A percentile compares a stretch with the other conserved stretches of the same genome.
phyloP scores from a whole-genome alignment of 805 yeast species.

The Spathaspora boniae region DNA sequence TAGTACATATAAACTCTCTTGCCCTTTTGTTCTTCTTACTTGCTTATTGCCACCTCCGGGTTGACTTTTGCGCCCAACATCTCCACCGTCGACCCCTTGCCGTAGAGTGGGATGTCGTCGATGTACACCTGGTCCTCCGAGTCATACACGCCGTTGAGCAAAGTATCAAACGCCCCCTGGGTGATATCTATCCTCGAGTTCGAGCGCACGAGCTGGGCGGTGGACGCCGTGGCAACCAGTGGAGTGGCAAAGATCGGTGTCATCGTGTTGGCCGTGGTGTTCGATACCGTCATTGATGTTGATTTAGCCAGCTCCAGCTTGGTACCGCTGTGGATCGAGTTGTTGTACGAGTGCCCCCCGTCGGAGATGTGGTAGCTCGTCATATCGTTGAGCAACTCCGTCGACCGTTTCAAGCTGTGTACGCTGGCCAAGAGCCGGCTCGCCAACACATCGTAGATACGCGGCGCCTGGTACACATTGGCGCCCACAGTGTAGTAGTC shows the following conservation, averaged over 20 bases:
- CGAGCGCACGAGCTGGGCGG: not conserved
- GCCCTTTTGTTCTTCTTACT: not conserved
- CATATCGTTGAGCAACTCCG: slow-evolving; percentile 31
- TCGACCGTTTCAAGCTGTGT: slow-evolving; percentile 30
- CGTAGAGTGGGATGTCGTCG: slow-evolving; percentile 38
- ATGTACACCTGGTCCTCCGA: slow-evolving; percentile 18
- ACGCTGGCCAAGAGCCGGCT: slow-evolving; percentile 54
- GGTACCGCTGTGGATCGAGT: slow-evolving; percentile 9
- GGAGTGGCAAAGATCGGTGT: slow-evolving; percentile 5
- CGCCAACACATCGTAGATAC: slow-evolving; percentile 65
- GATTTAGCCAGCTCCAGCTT: slow-evolving; percentile 6
- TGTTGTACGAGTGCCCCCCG: slow-evolving; percentile 27
- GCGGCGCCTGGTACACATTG: slow-evolving; percentile 87
- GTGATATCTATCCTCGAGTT: slow-evolving; percentile 21
- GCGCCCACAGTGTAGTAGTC: slow-evolving; percentile 91
- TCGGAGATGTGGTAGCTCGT: slow-evolving; percentile 29
- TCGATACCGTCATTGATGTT: slow-evolving; percentile 6
- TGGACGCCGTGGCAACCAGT: not conserved
- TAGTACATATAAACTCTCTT: slow-evolving; percentile 1
- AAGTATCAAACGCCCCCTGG: slow-evolving; percentile 28
- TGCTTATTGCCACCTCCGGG: not conserved
- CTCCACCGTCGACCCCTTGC: slow-evolving; percentile 38
- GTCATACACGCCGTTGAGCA: slow-evolving; percentile 19
- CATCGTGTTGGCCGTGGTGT: slow-evolving; percentile 8
- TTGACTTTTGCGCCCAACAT: slow-evolving; percentile 30